Conservation (phyloP, 768 basidiomycete genomes). For the Cyclocybe aegerita region DNA sequence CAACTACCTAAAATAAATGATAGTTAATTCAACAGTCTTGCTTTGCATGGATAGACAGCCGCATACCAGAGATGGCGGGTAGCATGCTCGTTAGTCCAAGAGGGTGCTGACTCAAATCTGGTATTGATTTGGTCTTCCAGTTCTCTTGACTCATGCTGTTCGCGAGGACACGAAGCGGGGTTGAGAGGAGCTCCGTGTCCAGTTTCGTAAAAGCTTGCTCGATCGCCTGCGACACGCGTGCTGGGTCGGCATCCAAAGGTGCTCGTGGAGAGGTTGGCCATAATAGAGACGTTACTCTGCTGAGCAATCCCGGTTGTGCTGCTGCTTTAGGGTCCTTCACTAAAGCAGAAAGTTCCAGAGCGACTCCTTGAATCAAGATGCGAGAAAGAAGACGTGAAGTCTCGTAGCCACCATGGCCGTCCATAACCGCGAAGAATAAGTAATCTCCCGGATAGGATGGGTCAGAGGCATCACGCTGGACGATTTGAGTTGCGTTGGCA, state of each 20-base stretch:
- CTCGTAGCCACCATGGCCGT: conserved; percentile 83
- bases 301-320: conserved; percentile 30
- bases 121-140: conserved; percentile 50
- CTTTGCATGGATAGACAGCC: not conserved
- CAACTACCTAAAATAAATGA: conserved; percentile 66
- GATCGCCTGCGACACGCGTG: conserved; percentile 63
- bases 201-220: conserved; percentile 76
- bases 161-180: conserved; percentile 73
- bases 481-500: conserved; percentile 68
- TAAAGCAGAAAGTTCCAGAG: conserved; percentile 67
- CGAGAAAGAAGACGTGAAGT: conserved; percentile 85
- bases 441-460: conserved; percentile 65
- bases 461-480: conserved; percentile 62
- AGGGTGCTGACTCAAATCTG: conserved; percentile 71
- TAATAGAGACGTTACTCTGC: conserved; percentile 37
- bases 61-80: conserved; percentile 76
- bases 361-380: conserved; percentile 81
- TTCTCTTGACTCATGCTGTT: conserved; percentile 52
- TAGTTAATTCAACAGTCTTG: conserved; percentile 8
- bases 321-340: conserved; percentile 32
- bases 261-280: conserved; percentile 30
- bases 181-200: conserved; percentile 81
- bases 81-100: conserved; percentile 70
- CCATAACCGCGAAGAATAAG: conserved; percentile 87
- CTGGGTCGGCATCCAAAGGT: conserved; percentile 41